Percentiles rank a stretch among this genome's conserved stretches.
phyloP scores from a whole-genome alignment of 2,329 filamentous ascomycete species.

The Trichophyton schoenleinii region DNA sequence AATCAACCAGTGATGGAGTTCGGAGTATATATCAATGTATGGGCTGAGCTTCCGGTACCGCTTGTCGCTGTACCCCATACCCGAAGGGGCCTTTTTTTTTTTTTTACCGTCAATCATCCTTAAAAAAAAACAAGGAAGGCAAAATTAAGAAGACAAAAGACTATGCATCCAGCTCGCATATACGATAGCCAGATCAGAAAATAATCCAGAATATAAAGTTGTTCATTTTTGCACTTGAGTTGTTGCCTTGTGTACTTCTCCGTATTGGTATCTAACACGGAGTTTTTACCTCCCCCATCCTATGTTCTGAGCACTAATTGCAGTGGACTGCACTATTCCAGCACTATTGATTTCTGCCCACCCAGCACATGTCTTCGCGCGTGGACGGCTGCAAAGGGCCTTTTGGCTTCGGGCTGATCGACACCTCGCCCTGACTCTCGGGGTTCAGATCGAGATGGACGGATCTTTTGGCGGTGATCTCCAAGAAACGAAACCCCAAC shows the following conservation, averaged over 20 bases:
- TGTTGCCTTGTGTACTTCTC: background rate
- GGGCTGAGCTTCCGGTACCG: background rate
- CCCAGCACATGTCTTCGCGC: background rate
- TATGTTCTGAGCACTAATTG: background rate
- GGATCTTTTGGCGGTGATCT: background rate
- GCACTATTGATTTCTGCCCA: background rate
- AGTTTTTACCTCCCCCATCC: background rate
- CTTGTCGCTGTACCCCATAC: background rate
- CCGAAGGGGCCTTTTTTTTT: background rate
- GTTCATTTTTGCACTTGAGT: background rate
- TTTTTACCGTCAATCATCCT: background rate
- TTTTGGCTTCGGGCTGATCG: background rate
- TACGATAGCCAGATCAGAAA: background rate
- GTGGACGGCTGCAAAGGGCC: background rate
- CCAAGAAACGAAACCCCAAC: background rate
- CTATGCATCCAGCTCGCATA: background rate
- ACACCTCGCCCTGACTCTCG: background rate
- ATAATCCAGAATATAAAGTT: background rate
- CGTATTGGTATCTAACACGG: background rate
- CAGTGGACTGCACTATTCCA: background rate
- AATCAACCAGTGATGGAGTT: background rate
- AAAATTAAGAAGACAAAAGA: background rate
- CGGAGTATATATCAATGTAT: background rate
- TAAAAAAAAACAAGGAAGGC: background rate
- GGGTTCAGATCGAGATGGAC: background rate